Base-by-base conservation (phyloP, 495 filamentous ascomycete species). In the Aspergillus mulundensis region DNA sequence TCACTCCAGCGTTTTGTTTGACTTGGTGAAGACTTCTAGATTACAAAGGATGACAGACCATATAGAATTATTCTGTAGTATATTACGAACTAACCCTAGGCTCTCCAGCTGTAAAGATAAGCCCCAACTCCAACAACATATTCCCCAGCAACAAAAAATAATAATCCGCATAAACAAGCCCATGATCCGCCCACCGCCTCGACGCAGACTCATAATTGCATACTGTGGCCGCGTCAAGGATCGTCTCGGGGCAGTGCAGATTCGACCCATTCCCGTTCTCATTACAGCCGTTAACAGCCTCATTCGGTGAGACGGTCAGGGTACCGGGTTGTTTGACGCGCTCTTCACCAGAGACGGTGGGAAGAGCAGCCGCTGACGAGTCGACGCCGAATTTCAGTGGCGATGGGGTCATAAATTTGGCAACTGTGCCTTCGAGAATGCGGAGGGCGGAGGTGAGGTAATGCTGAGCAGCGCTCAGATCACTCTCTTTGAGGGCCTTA, bases 91-190 rank as follows among this genome's bases (percentile, higher is more conserved):
- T n/a, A n/a, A n/a, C n/a, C n/a, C n/a, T n/a, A n/a, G n/a, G n/a
- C n/a, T n/a, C n/a, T n/a, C n/a, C n/a, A n/a, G n/a, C n/a, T n/a
- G n/a, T n/a, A n/a, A n/a, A n/a, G n/a, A n/a, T n/a, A n/a, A 63
- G 3, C 2, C 56, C 66, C 54, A 66, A 34, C 0, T 62, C 59
- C 0, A 64, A 42, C n/a, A 69, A 36, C 60, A 63, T 65, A 53
- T 79, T 79, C n/a, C 76, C 74, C 24, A 74, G 68, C 50, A 73
- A 62, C 24, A 79, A 49, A 30, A 79, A 70, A 56, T 77, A 79
- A 63, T 78, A 79, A 53, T 77, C 75, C 0, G 70, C 77, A 63
- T 79, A 79, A 5, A 78, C 77, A 8, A 79, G 56, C 16, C 74
- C 77, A 50, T 73, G 72, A 48, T 75, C 65, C n/a, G 70, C 64